phyloP scores from a whole-genome alignment of 768 basidiomycete genomes.

The Trametes elegans region DNA sequence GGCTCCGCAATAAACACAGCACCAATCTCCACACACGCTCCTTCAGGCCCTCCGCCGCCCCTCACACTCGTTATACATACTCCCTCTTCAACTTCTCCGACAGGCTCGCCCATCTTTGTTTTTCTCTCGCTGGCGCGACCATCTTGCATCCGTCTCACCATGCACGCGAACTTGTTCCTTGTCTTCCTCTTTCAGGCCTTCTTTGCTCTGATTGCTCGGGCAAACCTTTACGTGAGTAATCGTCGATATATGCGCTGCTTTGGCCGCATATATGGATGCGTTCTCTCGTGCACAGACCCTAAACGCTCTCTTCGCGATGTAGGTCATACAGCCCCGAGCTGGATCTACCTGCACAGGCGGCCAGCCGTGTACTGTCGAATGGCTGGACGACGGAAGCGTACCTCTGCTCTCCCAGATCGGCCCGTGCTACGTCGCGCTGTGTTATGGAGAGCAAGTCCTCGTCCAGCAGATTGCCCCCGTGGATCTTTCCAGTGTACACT shows the following conservation, averaged over 20 bases:
- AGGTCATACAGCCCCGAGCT: constrained; percentile 49
- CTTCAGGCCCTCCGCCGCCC: neutral
- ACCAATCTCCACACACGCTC: neutral
- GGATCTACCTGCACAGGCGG: constrained; percentile 51
- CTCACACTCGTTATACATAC: constrained; percentile 3
- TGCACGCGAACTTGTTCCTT: constrained; percentile 1
- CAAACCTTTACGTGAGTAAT: constrained; percentile 45
- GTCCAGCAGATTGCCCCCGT: constrained; percentile 56
- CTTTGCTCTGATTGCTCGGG: constrained; percentile 27
- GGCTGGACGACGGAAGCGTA: constrained; percentile 59
- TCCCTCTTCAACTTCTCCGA: neutral
- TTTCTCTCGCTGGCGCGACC: constrained; percentile 1
- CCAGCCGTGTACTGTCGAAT: constrained; percentile 50
- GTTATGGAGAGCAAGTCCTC: constrained; percentile 56
- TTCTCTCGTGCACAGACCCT: too few species aligned
- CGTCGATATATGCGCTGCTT: too few species aligned
- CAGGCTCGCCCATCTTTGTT: neutral
- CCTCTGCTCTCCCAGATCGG: constrained; percentile 55
- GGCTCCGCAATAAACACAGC: neutral
- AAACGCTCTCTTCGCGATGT: too few species aligned
- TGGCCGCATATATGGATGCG: too few species aligned
- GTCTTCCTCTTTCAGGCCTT: constrained; percentile 15
- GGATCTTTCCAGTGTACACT: constrained; percentile 46
- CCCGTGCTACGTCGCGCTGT: constrained; percentile 53
- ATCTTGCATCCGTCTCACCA: neutral